Evolutionary conservation across 1,284 basidiomycete genomes (phyloP).

Genomic region (Cutaneotrichosporon dermatis): DNA sequence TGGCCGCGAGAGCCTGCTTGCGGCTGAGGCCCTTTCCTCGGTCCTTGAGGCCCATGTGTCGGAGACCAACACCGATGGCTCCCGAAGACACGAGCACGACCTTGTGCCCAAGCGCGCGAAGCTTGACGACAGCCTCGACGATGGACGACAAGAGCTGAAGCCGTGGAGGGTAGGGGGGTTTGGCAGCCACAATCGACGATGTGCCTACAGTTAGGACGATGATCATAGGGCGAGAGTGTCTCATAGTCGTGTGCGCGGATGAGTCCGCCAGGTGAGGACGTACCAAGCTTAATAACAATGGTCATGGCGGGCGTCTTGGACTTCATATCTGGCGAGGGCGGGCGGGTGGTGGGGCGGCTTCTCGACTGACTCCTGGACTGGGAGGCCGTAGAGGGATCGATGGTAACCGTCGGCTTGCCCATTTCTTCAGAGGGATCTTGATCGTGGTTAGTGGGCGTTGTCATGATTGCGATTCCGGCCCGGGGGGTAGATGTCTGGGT

Average conservation of each 20-base stretch:
- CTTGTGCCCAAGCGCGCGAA: slow-evolving; percentile 78
- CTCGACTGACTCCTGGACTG: not conserved
- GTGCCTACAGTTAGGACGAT: slow-evolving; percentile 58
- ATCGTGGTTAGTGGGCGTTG: not conserved
- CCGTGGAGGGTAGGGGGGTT: slow-evolving; percentile 75
- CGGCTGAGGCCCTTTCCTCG: slow-evolving; percentile 79
- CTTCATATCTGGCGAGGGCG: slow-evolving; percentile 6
- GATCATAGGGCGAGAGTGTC: slow-evolving; percentile 2
- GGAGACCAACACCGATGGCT: slow-evolving; percentile 89
- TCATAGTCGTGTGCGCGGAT: not conserved
- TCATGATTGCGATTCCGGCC: not conserved
- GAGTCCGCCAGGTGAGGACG: slow-evolving; percentile 16
- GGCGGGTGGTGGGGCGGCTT: not conserved
- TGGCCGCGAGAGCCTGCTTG: slow-evolving; percentile 94
- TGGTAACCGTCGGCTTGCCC: not conserved
- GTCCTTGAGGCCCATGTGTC: slow-evolving; percentile 79
- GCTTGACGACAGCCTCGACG: slow-evolving; percentile 80
- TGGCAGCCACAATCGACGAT: slow-evolving; percentile 88
- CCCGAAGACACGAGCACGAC: slow-evolving; percentile 95
- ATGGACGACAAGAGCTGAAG: slow-evolving; percentile 85
- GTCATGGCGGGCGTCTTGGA: slow-evolving; percentile 47
- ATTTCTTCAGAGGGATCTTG: not conserved
- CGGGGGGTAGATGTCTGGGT: too few species aligned
- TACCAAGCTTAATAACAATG: slow-evolving; percentile 82
- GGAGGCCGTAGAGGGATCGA: not conserved